Evolutionary conservation across 2,329 filamentous ascomycete genomes (phyloP).

Genomic region (Neoascochyta sp.): DNA sequence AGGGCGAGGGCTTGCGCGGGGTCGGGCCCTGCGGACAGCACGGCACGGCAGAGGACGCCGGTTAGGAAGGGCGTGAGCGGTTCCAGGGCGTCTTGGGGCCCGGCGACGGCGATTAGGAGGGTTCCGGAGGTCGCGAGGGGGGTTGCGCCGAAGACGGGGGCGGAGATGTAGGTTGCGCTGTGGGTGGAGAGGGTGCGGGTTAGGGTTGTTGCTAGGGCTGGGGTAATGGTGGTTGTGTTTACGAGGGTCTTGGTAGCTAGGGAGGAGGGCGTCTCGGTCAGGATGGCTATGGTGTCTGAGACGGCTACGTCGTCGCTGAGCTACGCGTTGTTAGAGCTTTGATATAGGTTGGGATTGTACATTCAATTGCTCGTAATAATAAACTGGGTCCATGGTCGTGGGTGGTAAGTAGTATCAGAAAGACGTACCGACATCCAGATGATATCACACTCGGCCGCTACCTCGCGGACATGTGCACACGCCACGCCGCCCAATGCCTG

Average conservation of each 20-base stretch:
- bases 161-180: constrained; percentile 41
- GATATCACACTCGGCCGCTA: constrained; percentile 18
- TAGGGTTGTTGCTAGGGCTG: constrained; percentile 39
- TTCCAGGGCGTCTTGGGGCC: constrained; percentile 36
- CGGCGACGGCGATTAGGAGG: constrained; percentile 48
- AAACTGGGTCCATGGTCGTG: no score
- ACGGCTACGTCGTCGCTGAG: constrained; percentile 45
- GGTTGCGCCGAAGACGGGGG: constrained; percentile 52
- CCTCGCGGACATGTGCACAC: constrained; percentile 12
- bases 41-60: constrained; percentile 40
- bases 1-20: constrained; percentile 46
- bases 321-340: constrained; percentile 5
- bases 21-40: constrained; percentile 45
- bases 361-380: no score
- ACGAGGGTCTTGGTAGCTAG: constrained; percentile 44
- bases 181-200: constrained; percentile 23
- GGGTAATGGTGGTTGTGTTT: constrained; percentile 53
- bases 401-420: no score
- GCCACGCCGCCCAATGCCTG: constrained; percentile 21
- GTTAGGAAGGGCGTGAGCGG: constrained; percentile 41
- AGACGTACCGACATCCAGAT: constrained; percentile 35
- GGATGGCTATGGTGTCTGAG: constrained; percentile 26
- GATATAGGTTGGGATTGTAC: no score
- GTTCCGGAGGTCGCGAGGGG: constrained; percentile 47
- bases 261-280: constrained; percentile 13